Percentiles rank a stretch among this genome's conserved stretches.
Evolutionary conservation across 139 green algal genomes (phyloP).

Genomic region (Pleodorina starrii): DNA sequence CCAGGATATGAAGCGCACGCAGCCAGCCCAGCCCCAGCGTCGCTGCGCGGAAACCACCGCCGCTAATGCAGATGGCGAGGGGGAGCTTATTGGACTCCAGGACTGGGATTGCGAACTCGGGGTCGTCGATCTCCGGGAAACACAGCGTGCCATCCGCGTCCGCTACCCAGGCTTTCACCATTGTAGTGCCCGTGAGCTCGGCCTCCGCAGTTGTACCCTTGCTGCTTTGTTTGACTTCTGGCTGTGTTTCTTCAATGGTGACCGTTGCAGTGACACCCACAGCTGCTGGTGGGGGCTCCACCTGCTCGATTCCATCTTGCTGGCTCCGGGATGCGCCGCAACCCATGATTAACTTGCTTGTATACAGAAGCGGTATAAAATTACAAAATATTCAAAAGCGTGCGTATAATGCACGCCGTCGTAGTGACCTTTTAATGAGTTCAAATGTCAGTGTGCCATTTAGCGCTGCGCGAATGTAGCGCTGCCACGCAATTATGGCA

Average conservation of each 20-base stretch:
- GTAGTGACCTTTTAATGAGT: no score
- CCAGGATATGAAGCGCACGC: background rate
- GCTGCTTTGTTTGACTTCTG: background rate
- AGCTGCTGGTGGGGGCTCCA: background rate
- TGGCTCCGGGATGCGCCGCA: constrained; percentile 4
- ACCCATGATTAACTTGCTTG: background rate
- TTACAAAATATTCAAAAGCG: background rate
- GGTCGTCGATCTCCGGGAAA: constrained; percentile 24
- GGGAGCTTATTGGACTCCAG: background rate
- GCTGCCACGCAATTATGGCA: no score
- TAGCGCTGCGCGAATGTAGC: no score
- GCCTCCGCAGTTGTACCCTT: background rate
- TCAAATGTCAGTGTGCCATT: no score
- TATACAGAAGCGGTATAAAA: background rate
- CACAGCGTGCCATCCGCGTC: background rate
- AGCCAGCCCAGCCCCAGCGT: constrained; percentile 23
- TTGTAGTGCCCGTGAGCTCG: background rate
- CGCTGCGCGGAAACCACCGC: constrained; percentile 15
- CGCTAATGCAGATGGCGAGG: constrained; percentile 16
- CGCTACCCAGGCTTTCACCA: constrained; percentile 1
- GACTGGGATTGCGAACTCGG: background rate
- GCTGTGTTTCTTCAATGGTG: background rate
- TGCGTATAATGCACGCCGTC: no score
- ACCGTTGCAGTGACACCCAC: background rate
- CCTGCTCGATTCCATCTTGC: background rate